These are phyloP conservation scores for Kurtzmaniella quercitrusa DNA, from an alignment of 1,139 yeast species.

Conservation along the genomic window DNA sequence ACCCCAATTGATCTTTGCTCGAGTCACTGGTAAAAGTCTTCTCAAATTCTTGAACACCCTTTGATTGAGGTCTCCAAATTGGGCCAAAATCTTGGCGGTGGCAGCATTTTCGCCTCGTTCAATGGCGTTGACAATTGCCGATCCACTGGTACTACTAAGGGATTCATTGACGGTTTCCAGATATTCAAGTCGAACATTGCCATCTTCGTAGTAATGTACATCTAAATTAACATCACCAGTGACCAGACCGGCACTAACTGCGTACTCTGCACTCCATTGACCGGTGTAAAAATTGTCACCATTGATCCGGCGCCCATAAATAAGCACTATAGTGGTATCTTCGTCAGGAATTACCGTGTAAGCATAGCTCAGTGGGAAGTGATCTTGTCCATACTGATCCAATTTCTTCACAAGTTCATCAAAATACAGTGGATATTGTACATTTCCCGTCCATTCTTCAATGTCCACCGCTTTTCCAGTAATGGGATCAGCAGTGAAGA, in stretches of 20 bases:
- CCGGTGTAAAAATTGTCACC: slow-evolving; percentile 86
- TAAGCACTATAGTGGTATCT: slow-evolving; percentile 38
- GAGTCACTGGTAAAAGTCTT: slow-evolving; percentile 87
- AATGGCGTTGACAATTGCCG: slow-evolving; percentile 49
- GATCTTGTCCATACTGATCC: slow-evolving; percentile 40
- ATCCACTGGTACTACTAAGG: slow-evolving; percentile 14
- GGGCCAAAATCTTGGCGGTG: slow-evolving; percentile 57
- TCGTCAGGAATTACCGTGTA: slow-evolving; percentile 37
- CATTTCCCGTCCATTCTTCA: slow-evolving; percentile 28
- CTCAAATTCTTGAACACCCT: slow-evolving; percentile 77
- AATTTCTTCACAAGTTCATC: slow-evolving; percentile 29
- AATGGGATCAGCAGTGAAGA: slow-evolving; percentile 62
- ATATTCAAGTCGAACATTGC: slow-evolving; percentile 79
- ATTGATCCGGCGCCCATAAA: slow-evolving; percentile 72
- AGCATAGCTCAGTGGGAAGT: slow-evolving; percentile 53
- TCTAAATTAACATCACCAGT: slow-evolving; percentile 61
- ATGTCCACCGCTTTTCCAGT: slow-evolving; percentile 45
- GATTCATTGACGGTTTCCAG: slow-evolving; percentile 32
- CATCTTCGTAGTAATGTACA: slow-evolving; percentile 93
- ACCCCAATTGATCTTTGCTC: slow-evolving; percentile 94
- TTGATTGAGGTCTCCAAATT: slow-evolving; percentile 74
- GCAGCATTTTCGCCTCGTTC: slow-evolving; percentile 55
- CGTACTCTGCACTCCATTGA: slow-evolving; percentile 74
- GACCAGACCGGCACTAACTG: slow-evolving; percentile 32
- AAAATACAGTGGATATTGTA: slow-evolving; percentile 26